These are phyloP conservation scores for Aegilops speltoides DNA, from an alignment of 176 grass and related monocot species.

Conservation along the genomic window DNA sequence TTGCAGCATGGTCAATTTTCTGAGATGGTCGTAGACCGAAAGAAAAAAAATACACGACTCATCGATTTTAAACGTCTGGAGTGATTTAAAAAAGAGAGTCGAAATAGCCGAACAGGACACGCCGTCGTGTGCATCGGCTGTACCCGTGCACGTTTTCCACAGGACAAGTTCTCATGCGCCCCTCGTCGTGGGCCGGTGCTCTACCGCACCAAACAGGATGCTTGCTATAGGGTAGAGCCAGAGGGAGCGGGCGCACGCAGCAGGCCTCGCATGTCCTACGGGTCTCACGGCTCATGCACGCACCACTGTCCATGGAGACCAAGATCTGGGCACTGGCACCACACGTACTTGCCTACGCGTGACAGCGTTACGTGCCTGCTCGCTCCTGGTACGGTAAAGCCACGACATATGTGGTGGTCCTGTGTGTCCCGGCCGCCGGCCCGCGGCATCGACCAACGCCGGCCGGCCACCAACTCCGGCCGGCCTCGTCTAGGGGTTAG, in stretches of 20 bases:
- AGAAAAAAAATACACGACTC: neutral
- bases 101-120: neutral
- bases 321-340: neutral
- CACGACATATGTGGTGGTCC: neutral
- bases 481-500: neutral
- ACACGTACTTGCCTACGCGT: too few species aligned
- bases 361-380: neutral
- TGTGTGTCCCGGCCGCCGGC: too few species aligned
- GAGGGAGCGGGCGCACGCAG: too few species aligned
- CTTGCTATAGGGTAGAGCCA: neutral
- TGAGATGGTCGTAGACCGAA: neutral
- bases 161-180: neutral
- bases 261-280: too few species aligned
- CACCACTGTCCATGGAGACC: too few species aligned
- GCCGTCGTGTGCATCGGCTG: neutral
- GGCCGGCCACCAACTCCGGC: neutral
- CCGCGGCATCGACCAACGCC: neutral
- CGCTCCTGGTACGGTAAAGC: slow-evolving; percentile 31
- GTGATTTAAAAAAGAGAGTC: too few species aligned
- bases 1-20: neutral
- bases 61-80: neutral
- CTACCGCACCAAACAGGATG: too few species aligned
- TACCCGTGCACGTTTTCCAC: neutral
- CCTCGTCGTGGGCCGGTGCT: slow-evolving; percentile 2
- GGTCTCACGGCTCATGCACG: too few species aligned